phyloP scores from a whole-genome alignment of 768 basidiomycete genomes.

The Exsudoporus frostii region DNA sequence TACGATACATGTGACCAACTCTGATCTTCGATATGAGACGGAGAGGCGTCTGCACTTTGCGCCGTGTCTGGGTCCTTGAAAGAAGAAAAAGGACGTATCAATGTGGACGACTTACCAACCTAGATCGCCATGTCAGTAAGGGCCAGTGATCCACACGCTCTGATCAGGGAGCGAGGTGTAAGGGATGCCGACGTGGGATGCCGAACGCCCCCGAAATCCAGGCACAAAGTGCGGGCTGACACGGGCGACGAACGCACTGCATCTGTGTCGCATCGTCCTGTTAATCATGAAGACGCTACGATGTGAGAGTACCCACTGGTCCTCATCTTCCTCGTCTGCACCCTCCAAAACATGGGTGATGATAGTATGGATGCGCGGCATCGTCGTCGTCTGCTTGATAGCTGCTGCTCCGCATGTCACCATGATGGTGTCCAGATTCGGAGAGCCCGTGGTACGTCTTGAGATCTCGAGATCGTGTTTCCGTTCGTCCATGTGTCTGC shows the following conservation, averaged over 20 bases:
- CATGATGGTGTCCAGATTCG: too few species aligned
- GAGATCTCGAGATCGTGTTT: too few species aligned
- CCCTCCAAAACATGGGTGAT: too few species aligned
- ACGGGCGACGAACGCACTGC: slow-evolving; percentile 15
- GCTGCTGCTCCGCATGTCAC: too few species aligned
- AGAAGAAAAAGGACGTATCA: not conserved
- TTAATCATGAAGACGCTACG: slow-evolving; percentile 11
- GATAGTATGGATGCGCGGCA: too few species aligned
- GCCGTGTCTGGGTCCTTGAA: not conserved
- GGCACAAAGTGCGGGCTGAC: slow-evolving; percentile 9
- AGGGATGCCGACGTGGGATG: slow-evolving; percentile 20
- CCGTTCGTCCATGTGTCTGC: too few species aligned
- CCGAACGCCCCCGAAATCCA: slow-evolving; percentile 18
- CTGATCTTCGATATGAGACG: slow-evolving; percentile 17
- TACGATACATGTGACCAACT: slow-evolving; percentile 22
- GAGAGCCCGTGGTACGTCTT: too few species aligned
- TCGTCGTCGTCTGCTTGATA: too few species aligned
- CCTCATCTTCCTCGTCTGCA: too few species aligned
- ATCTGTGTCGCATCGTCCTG: slow-evolving; percentile 4
- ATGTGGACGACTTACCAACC: not conserved
- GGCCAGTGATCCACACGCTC: slow-evolving; percentile 27
- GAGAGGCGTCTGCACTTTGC: not conserved
- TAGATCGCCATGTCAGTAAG: slow-evolving; percentile 10
- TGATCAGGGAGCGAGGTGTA: slow-evolving; percentile 23
- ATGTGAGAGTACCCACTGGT: too few species aligned